Base-by-base conservation (phyloP, 2,329 filamentous ascomycete species). In the Calcarisporium arbuscula region DNA sequence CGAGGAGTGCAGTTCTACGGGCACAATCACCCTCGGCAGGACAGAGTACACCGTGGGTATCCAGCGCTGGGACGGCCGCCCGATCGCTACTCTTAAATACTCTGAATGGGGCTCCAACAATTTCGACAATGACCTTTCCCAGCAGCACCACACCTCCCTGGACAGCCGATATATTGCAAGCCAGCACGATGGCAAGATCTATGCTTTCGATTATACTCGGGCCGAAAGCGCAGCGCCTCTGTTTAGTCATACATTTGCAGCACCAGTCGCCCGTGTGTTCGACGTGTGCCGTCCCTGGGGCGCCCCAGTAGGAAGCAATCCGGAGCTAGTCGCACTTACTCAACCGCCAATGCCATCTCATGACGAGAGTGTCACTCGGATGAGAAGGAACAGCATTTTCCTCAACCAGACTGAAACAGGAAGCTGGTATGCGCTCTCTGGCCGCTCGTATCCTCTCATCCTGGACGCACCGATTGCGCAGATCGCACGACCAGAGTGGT, bases 21-120 rank as follows among this genome's bases (percentile, higher is more conserved):
- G 87, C 20, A 92, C 83, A 21, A 75, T 95, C 41, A 88, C 85
- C 0, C 70, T 95, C 2, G 88, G 87, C 19, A 77, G 86, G 33
- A 87, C 86, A 25, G 88, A 95, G 57, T 98, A 98, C 60, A 90
- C 77, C 6, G 82, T 98, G 40, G 79, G 74, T 36, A 94, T 98
- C 28, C 82, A 88, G 45, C 81, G 85, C 40, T 75, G 72, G 28
- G 75, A 83, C 46, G 81, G 82, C 2, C 76, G 82, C 39, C 76
- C 78, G 7, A 82, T 98, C 42, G 94, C 88, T 51, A 95, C 86
- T 0, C 76, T 98, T 47, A 89, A 80, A 45, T 98, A 94, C 54
- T 84, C 87, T 9, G 92, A 98, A 57, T 98, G 92, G 92, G 81
- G 80, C 1, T 85, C 89, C 11, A 98, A 98, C 58, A 94, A 83